These are phyloP conservation scores for Penicillium sp. DNA, from an alignment of 2,329 filamentous ascomycete genomes.

Conservation along the genomic window DNA sequence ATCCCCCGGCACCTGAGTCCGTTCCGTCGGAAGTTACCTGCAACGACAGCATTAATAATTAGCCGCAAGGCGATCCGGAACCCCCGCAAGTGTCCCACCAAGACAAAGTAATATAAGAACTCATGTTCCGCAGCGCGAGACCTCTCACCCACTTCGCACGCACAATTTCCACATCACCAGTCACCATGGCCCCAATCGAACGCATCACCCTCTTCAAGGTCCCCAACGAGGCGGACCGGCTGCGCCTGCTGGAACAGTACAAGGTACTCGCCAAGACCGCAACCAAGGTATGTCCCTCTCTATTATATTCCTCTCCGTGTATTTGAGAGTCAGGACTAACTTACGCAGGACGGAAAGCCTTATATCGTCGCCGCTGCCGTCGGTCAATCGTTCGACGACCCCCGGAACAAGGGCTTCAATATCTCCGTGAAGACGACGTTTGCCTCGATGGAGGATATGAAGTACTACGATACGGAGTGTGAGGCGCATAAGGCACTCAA, in stretches of 20 bases:
- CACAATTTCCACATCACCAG: neutral
- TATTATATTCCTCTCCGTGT: neutral
- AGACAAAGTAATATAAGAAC: neutral
- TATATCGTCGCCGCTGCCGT: slow-evolving; percentile 64
- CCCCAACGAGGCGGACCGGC: slow-evolving; percentile 46
- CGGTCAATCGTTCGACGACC: slow-evolving; percentile 55
- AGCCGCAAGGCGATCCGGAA: neutral
- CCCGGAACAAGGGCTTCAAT: slow-evolving; percentile 64
- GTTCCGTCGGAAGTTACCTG: neutral
- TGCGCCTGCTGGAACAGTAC: slow-evolving; percentile 46
- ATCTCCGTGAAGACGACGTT: slow-evolving; percentile 64
- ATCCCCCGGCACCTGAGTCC: neutral
- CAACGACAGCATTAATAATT: neutral
- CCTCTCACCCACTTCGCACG: neutral
- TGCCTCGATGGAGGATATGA: slow-evolving; percentile 64
- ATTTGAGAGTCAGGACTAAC: neutral
- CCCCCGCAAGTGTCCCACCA: neutral
- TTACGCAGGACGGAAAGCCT: slow-evolving; percentile 62
- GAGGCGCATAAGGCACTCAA: slow-evolving; percentile 54
- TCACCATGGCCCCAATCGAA: slow-evolving; percentile 44
- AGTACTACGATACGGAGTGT: slow-evolving; percentile 65
- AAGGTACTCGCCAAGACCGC: slow-evolving; percentile 44
- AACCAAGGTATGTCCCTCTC: slow-evolving; percentile 38
- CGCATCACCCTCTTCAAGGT: slow-evolving; percentile 56
- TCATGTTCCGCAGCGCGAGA: neutral